A percentile compares a stretch with the other conserved stretches of the same genome.
Evolutionary conservation across 345 rosid species (phyloP).

Genomic region (Physaria fendleri): DNA sequence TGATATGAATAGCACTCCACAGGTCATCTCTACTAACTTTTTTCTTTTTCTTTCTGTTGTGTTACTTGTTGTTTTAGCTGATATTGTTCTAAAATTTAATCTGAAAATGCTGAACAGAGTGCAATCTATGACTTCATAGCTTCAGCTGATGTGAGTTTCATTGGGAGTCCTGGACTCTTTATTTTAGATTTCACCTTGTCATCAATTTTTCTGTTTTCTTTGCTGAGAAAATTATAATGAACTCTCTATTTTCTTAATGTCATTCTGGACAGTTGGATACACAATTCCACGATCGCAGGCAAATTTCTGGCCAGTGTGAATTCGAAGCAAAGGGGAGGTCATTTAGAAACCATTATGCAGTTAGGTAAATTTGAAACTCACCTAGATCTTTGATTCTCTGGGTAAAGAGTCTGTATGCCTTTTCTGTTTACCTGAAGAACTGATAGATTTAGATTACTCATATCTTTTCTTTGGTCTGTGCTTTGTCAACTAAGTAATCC

Average conservation of each 20-base stretch:
- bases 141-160: constrained; percentile 68
- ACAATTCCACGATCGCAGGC: constrained; percentile 52
- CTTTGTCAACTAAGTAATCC: not conserved
- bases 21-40: constrained; percentile 36
- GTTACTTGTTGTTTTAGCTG: not conserved
- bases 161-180: constrained; percentile 10
- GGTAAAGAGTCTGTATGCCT: not conserved
- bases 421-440: not conserved
- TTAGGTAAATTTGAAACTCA: constrained; percentile 33
- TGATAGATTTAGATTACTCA: not conserved
- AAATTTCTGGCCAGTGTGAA: constrained; percentile 60
- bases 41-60: not conserved
- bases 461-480: not conserved
- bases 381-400: not conserved
- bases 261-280: constrained; percentile 59
- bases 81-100: constrained; percentile 14
- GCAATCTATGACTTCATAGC: constrained; percentile 75
- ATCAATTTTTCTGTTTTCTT: not conserved
- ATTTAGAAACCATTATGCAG: constrained; percentile 23
- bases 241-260: constrained; percentile 5
- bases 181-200: not conserved
- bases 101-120: constrained; percentile 50
- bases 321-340: constrained; percentile 23
- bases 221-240: not conserved
- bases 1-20: constrained; percentile 54